phyloP scores from a whole-genome alignment of 2,329 filamentous ascomycete species.

The Phialophora tarda region DNA sequence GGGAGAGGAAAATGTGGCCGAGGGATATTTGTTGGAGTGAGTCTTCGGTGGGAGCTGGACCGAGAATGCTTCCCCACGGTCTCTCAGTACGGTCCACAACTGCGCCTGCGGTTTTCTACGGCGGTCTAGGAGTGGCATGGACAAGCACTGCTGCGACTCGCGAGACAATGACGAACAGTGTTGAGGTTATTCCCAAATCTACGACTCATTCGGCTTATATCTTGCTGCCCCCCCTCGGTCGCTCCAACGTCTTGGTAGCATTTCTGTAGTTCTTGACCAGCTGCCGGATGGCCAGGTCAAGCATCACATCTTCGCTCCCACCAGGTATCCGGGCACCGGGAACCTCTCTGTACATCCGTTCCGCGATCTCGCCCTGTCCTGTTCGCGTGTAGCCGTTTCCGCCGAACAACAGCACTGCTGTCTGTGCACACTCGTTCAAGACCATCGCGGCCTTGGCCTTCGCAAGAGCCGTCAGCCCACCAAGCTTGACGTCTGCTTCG shows the following conservation, averaged over 20 bases:
- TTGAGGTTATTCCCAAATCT: background rate
- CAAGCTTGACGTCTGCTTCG: conserved; percentile 60
- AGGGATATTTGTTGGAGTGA: background rate
- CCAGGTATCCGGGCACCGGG: conserved; percentile 67
- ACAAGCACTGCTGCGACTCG: background rate
- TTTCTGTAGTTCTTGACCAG: conserved; percentile 68
- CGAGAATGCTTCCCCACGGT: background rate
- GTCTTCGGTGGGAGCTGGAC: background rate
- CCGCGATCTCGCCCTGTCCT: conserved; percentile 72
- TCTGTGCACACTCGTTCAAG: conserved; percentile 72
- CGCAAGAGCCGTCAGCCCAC: conserved; percentile 71
- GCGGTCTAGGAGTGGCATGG: background rate
- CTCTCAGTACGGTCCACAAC: too few relatives aligned
- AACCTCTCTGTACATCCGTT: conserved; percentile 68
- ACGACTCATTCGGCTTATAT: conserved; percentile 22
- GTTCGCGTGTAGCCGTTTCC: conserved; percentile 73
- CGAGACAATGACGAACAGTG: background rate
- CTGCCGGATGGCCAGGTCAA: conserved; percentile 72
- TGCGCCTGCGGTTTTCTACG: too few relatives aligned
- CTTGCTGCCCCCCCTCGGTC: conserved; percentile 36
- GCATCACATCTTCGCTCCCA: conserved; percentile 73
- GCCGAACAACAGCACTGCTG: conserved; percentile 72
- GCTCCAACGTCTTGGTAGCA: conserved; percentile 33
- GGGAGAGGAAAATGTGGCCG: background rate
- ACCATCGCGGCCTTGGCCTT: conserved; percentile 76